Evolutionary conservation across 1,284 basidiomycete species (phyloP).

Genomic region (Trichosporon sp.): DNA sequence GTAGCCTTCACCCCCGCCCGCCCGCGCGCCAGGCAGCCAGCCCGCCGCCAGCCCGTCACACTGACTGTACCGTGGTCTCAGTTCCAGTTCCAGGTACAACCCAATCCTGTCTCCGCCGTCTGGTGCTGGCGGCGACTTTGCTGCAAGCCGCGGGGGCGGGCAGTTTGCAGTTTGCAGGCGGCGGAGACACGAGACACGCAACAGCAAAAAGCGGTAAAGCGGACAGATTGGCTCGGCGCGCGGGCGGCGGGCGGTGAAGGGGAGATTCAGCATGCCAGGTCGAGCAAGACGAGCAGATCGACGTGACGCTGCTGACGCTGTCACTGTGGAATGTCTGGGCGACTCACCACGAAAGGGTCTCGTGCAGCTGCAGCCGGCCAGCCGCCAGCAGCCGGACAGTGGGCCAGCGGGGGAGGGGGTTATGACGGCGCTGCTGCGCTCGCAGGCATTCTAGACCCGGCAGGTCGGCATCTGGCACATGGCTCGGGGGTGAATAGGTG

Average conservation of each 20-base stretch:
- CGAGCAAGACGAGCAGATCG: background rate
- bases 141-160: too few relatives aligned
- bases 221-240: background rate
- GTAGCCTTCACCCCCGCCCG: too few relatives aligned
- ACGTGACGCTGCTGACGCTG: background rate
- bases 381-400: too few relatives aligned
- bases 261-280: background rate
- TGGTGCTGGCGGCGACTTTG: background rate
- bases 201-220: too few relatives aligned
- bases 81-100: background rate
- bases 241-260: background rate
- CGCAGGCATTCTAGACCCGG: background rate
- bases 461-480: background rate
- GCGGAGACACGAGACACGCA: too few relatives aligned
- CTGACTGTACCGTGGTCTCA: background rate
- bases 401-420: too few relatives aligned
- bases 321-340: background rate
- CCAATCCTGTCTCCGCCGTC: background rate
- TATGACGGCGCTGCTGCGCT: background rate
- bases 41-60: too few relatives aligned
- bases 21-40: too few relatives aligned
- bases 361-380: background rate
- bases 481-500: background rate
- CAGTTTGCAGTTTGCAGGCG: too few relatives aligned
- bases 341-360: background rate